Base-by-base conservation (phyloP, 352 stramenopile genomes). In the Globisporangium perplexum region DNA sequence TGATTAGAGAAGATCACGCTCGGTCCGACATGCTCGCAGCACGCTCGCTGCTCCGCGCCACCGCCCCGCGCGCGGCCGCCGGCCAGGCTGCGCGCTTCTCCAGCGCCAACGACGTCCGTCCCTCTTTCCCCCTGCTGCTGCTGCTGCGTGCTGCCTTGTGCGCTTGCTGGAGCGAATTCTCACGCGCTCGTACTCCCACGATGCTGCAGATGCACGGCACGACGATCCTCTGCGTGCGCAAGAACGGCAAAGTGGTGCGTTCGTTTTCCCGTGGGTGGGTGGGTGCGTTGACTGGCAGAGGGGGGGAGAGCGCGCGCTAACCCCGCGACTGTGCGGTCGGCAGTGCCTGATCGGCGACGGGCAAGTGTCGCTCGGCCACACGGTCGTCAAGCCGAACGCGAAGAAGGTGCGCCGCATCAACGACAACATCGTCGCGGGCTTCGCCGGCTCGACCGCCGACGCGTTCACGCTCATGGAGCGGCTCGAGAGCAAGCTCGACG, bases 391-490 rank as follows among this genome's bases (percentile, higher is more conserved):
- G 83, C 90, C 92, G 12, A 99, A 99, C 65, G 96, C 95, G 22
- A 96, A 96, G 65, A 99, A 99, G 66, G 97, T 99, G 63, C 89
- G 96, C 42, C 82, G 90, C 33, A 95, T 99, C 55, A 88, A 96
- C 28, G 85, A 95, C 26, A 88, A 93, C 50, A 98, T 98, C 38
- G 77, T 99, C 54, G 95, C 97, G 14, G 96, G 96, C 31, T 99
- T 99, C 86, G 96, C 96, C 12, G 96, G 97, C 46, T 96, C 86
- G 1, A 99, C 96, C 5, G 96, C 97, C 20, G 97, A 99, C 67
- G 96, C 96, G 6, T 98, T 99, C 71, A 99, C 96, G 26, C 85
- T 99, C 35, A 90, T 99, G 62, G 97, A 99, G 77, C 88, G 96
- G 26, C 83, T 99, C 46, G 96, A 99, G 77, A 86, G 77, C 50